phyloP scores from a whole-genome alignment of 2,329 filamentous ascomycete species.

The Ophiocordyceps camponoti-leonardi region DNA sequence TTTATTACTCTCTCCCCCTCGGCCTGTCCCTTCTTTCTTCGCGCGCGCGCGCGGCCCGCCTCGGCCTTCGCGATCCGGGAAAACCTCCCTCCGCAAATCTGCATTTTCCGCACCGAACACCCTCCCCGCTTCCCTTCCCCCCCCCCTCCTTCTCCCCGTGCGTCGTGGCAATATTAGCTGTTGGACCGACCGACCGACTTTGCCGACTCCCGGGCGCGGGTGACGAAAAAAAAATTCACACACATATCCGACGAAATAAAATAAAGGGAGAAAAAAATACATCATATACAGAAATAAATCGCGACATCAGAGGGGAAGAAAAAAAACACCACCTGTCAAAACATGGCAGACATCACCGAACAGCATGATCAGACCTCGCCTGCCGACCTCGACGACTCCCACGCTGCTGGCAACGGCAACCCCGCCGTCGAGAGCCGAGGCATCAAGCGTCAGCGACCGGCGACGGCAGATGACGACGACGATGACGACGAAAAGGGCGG shows the following conservation, averaged over 20 bases:
- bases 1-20: too few relatives aligned
- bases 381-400: conserved; percentile 55
- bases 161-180: conserved; percentile 1
- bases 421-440: conserved; percentile 55
- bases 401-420: conserved; percentile 58
- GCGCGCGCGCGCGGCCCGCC: neutral
- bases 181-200: neutral
- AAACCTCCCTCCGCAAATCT: neutral
- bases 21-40: neutral
- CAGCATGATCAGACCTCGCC: conserved; percentile 63
- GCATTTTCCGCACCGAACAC: neutral
- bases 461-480: conserved; percentile 80
- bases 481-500: conserved; percentile 96
- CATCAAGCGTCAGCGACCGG: conserved; percentile 75
- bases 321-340: too few relatives aligned
- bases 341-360: conserved; percentile 65
- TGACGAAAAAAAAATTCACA: neutral
- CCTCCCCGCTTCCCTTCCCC: neutral
- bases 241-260: neutral
- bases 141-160: neutral
- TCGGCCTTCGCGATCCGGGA: neutral
- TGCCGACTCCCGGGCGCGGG: too few relatives aligned
- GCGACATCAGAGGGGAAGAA: too few relatives aligned
- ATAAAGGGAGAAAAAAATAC: too few relatives aligned
- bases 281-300: too few relatives aligned